Base-by-base conservation (phyloP, 495 filamentous ascomycete genomes). In the Penicillium canescens region DNA sequence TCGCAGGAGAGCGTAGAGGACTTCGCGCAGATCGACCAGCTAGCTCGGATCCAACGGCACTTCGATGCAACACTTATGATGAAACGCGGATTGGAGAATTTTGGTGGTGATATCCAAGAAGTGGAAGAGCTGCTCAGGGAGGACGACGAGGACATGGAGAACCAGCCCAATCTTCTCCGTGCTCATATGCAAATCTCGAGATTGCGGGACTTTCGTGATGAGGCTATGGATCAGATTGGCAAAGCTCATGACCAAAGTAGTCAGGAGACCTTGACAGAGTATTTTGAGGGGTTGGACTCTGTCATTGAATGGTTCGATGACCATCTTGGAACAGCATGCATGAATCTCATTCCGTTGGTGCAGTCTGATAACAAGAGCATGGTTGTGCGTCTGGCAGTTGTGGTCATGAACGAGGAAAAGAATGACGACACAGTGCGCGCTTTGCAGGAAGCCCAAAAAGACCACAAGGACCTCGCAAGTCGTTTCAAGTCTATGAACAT, bases 351-450 rank as follows among this genome's bases (percentile, higher is more conserved):
- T 60, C 88, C 85, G 43, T 71, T 96, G 36, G 83, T 98, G 11
- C 84, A 91, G 43, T 80, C 82, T 33, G 94, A 90, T 48, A 96
- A 96, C 61, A 83, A 83, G 54, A 89, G 91, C 45, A 79, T 96
- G 69, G 90, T 99, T 12, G 93, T 97, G 35, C 82, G 94, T 37
- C 76, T 98, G 47, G 95, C 93, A 3, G 78, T 98, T 47, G 84
- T 99, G 47, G 89, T 98, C 20, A 87, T 94, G 68, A 92, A 94
- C 36, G 94, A 99, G 66, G 95, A 98, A 75, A 92, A 92, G 76
- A 93, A 88, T 50, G 94, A 99, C 65, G 89, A 91, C 63, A 87
- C 90, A 42, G 91, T 96, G 21, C 79, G 88, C 56, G 94, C 94
- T 3, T 71, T 98, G 45, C 91, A 96, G 62, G 92, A 96, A 62